phyloP scores from a whole-genome alignment of 139 green algal species.

The Chlamydomonas asymmetrica region DNA sequence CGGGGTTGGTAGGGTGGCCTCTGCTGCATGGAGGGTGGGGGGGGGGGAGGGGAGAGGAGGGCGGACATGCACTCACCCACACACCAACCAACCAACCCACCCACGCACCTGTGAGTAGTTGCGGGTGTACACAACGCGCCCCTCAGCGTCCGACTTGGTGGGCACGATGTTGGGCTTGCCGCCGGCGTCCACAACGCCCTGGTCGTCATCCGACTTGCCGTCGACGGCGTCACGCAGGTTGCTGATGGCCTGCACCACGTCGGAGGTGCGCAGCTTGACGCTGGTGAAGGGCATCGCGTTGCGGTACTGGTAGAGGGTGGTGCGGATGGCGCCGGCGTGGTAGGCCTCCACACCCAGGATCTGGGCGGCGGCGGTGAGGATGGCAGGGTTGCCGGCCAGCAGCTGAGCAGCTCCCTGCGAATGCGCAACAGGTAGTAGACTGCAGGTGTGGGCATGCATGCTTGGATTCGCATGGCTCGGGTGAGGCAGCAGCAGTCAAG shows the following conservation, averaged over 20 bases:
- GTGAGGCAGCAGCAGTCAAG: too few relatives aligned
- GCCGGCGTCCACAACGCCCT: constrained; percentile 9
- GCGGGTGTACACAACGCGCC: constrained; percentile 27
- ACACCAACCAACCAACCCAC: too few relatives aligned
- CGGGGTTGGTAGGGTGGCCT: too few relatives aligned
- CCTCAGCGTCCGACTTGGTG: constrained; percentile 16
- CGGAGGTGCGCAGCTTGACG: not conserved
- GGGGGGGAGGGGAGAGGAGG: too few relatives aligned
- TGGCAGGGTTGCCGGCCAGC: constrained; percentile 20
- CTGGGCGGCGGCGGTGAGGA: constrained; percentile 39
- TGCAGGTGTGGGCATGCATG: too few relatives aligned
- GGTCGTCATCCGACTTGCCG: constrained; percentile 29
- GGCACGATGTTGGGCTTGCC: constrained; percentile 6
- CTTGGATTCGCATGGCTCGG: too few relatives aligned
- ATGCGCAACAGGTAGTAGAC: not conserved
- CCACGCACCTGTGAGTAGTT: constrained; percentile 6
- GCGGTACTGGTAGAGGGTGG: constrained; percentile 9
- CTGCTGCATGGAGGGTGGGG: too few relatives aligned
- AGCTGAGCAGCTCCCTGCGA: constrained; percentile 27
- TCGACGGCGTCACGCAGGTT: constrained; percentile 37
- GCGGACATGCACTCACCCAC: too few relatives aligned
- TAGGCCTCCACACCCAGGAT: constrained; percentile 60
- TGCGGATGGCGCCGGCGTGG: constrained; percentile 51
- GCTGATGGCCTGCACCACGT: constrained; percentile 41
- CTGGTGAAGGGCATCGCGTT: constrained; percentile 1